Evolutionary conservation across 192 early-diverging fungal genomes (phyloP), one percentile per base, ranked within the genome.

Genomic region (Backusella mclennaniae): DNA sequence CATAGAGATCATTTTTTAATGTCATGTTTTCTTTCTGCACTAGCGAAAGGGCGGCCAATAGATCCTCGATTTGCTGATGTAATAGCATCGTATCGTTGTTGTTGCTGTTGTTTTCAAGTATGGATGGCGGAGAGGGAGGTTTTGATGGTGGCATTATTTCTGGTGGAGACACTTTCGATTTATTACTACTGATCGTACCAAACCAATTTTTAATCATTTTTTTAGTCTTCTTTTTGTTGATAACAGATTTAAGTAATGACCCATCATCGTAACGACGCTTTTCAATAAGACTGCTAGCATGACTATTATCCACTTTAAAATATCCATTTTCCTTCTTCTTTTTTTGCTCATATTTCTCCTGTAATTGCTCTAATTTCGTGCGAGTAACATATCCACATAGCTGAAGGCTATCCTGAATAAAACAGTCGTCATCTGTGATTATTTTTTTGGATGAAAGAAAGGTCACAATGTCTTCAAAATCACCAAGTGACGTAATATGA

Each of bases 381-480:
- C 56, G 21, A 63, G 56, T 63, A 29, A 63, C 56, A 26, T 63
- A 63, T 9, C 56, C 56, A 29, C 56, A 63, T 26, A 63, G 23
- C 12, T 63, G 56, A 63, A 63, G 56, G 26, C 56, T 63, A 74
- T 96, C 95, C 66, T 88, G 80, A 71, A 98, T 90, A 69, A 97
- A 77, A 26, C 90, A 76, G 66, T 87, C 80, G 35, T 81, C 78
- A 6, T 86, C 86, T 29, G 21, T 29, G 14, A 29, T 63, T 4
- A 63, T 63, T 5, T 63, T 63, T 6, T 92, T 94, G 66, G 87
- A 81, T 70, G 95, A 95, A 35, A 98, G 86, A 77, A 93, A 94
- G n/a, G 94, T 87, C 76, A 98, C 87, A 23, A 93, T 79, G 3
- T 89, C 88, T 85, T 97, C 96, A 77, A 98, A 95, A 66, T 94